Conservation (phyloP, 176 grass and related monocot species). For the Carex pumila region DNA sequence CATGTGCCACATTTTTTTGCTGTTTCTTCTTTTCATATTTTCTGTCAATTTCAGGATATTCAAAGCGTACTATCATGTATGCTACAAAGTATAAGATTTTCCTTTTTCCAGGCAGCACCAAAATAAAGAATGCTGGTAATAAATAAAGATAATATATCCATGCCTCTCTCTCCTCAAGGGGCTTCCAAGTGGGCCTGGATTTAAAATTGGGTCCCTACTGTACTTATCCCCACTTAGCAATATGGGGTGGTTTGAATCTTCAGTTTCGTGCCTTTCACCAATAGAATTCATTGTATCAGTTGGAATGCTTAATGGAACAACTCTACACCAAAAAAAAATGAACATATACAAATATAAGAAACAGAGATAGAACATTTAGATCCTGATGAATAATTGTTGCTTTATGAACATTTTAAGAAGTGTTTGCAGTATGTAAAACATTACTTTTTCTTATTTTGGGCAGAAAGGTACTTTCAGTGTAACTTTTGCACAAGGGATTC, state of each 20-base stretch:
- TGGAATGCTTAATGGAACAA: conserved; percentile 41
- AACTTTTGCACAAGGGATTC: neutral
- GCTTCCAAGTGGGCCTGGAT: conserved; percentile 50
- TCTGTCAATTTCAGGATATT: neutral
- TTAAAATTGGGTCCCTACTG: conserved; percentile 42
- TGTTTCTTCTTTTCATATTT: neutral
- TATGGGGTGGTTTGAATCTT: conserved; percentile 33
- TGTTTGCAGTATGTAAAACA: neutral
- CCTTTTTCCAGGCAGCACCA: neutral
- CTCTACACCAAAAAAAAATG: conserved; percentile 35
- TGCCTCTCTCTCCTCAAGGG: conserved; percentile 81
- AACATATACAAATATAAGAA: neutral
- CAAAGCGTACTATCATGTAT: neutral
- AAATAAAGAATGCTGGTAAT: neutral
- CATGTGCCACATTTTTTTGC: neutral
- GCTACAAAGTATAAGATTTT: neutral
- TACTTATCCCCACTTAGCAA: conserved; percentile 43
- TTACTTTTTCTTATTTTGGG: neutral
- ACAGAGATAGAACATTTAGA: neutral
- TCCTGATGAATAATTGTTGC: neutral
- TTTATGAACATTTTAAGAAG: neutral
- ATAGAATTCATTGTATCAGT: conserved; percentile 28
- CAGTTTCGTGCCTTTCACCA: conserved; percentile 27
- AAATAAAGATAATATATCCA: conserved; percentile 23
- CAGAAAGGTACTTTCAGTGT: neutral